These are phyloP conservation scores for Entomophthora muscae DNA, from an alignment of 371 early-diverging fungal species.

Conservation along the genomic window DNA sequence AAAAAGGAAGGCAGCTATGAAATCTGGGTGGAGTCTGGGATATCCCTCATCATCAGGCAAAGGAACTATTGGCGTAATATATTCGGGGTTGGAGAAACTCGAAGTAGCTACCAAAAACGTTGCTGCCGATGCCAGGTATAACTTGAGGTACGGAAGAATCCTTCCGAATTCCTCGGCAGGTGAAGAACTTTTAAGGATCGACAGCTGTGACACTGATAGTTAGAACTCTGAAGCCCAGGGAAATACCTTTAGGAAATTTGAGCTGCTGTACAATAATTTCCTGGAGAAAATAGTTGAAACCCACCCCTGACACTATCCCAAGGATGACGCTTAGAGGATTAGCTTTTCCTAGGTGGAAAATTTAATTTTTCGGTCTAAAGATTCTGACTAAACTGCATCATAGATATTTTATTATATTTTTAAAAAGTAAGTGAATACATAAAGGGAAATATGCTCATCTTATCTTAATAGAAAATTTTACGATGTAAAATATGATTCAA, in stretches of 20 bases:
- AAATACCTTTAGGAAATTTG: not conserved
- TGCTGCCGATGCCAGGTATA: not conserved
- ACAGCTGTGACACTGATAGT: not conserved
- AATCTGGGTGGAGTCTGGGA: not conserved
- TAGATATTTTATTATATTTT: too few relatives aligned
- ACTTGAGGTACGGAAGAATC: not conserved
- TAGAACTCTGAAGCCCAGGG: not conserved
- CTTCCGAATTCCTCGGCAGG: not conserved
- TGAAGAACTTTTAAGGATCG: not conserved
- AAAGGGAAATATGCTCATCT: too few relatives aligned
- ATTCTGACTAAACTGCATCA: too few relatives aligned
- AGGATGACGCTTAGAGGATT: too few relatives aligned
- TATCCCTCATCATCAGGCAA: not conserved
- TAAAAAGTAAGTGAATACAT: too few relatives aligned
- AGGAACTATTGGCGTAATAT: not conserved
- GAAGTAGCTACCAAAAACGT: not conserved
- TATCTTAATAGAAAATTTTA: too few relatives aligned
- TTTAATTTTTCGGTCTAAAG: too few relatives aligned
- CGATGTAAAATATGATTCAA: too few relatives aligned
- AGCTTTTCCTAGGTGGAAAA: too few relatives aligned
- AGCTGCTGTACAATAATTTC: not conserved
- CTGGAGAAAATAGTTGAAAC: not conserved
- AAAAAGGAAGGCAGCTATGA: not conserved
- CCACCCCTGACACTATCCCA: too few relatives aligned
- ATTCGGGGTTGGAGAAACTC: not conserved